Conservation (phyloP, 345 rosid species). For the Populus tremula region DNA sequence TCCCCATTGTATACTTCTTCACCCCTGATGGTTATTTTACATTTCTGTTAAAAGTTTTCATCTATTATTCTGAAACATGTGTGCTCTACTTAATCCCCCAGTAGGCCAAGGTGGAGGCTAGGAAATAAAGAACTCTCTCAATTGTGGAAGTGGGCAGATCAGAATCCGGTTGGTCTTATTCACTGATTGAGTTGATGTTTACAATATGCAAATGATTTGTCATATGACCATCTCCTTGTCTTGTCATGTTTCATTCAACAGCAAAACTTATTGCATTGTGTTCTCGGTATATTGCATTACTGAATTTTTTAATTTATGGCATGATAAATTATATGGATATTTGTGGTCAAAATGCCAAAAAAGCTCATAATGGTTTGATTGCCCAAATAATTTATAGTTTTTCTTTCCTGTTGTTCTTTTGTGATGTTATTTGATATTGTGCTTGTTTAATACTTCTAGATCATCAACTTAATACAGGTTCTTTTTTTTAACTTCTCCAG, state of each 20-base stretch:
- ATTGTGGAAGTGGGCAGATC: constrained; percentile 98
- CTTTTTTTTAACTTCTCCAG: constrained; percentile 42
- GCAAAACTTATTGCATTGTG: background rate
- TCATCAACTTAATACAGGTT: constrained; percentile 7
- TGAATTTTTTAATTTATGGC: background rate
- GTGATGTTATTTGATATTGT: background rate
- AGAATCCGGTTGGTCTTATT: constrained; percentile 59
- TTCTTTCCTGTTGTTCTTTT: constrained; percentile 4
- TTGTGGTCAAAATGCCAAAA: background rate
- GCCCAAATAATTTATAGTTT: background rate
- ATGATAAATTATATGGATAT: background rate
- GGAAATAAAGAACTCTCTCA: constrained; percentile 98
- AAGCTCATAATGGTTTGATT: background rate
- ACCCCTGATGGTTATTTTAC: background rate
- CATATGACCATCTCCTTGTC: background rate
- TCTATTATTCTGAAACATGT: constrained; percentile 9
- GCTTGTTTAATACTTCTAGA: constrained; percentile 1
- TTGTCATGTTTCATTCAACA: background rate
- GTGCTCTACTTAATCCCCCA: constrained; percentile 31
- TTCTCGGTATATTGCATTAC: background rate
- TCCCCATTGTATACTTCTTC: background rate
- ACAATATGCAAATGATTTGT: background rate
- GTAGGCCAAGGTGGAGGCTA: constrained; percentile 83
- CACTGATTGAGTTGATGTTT: background rate
- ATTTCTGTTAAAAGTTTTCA: background rate